Conservation (phyloP, 352 stramenopile genomes). For the Phytopythium litorale region DNA sequence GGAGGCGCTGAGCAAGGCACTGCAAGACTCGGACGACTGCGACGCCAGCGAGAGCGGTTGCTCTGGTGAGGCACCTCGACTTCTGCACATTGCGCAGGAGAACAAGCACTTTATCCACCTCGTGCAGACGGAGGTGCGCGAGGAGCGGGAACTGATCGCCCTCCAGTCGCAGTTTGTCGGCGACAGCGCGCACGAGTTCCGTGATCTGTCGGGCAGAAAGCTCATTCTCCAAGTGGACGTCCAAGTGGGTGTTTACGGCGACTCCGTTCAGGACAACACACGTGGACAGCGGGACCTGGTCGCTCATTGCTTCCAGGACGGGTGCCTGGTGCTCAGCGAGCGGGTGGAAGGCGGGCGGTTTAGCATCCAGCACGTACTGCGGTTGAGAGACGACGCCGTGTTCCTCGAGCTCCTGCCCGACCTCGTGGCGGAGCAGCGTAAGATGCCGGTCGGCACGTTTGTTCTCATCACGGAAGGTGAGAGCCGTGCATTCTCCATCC, state of each 20-base stretch:
- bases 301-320: conserved; percentile 34
- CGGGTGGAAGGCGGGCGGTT: conserved; percentile 12
- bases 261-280: not conserved
- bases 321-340: conserved; percentile 27
- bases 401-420: conserved; percentile 36
- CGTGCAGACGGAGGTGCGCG: conserved; percentile 17
- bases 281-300: conserved; percentile 12
- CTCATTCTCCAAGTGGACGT: conserved; percentile 30
- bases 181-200: conserved; percentile 14
- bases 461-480: conserved; percentile 22
- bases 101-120: conserved; percentile 27
- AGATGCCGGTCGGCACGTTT: conserved; percentile 8
- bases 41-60: not conserved
- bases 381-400: conserved; percentile 36
- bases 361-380: conserved; percentile 15
- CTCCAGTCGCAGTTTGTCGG: conserved; percentile 25
- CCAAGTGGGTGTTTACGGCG: conserved; percentile 3
- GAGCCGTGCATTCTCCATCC: conserved; percentile 16
- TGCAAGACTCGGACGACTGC: conserved; percentile 11
- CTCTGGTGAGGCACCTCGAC: conserved; percentile 15
- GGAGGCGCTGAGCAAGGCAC: conserved; percentile 21
- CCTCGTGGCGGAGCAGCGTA: conserved; percentile 14
- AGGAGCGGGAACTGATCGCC: conserved; percentile 27
- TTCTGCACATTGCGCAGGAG: conserved; percentile 26
- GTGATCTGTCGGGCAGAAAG: conserved; percentile 26